These are phyloP conservation scores for Paraleonurus japonicus DNA, from an alignment of 257 asterid genomes.

Conservation along the genomic window DNA sequence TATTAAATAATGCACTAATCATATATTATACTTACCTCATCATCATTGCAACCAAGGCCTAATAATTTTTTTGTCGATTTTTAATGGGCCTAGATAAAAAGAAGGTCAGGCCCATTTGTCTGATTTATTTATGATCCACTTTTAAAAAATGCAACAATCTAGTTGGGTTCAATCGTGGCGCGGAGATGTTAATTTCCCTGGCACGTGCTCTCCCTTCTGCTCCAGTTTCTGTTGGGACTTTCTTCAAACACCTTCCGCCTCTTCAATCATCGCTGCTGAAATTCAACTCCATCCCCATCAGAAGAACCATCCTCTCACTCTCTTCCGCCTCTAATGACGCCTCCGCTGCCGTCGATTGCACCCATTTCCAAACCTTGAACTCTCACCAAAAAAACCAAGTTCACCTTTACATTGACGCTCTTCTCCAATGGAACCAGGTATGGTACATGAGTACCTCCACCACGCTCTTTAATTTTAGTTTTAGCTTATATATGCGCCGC, in stretches of 20 bases:
- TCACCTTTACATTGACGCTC: constrained; percentile 59
- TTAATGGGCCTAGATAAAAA: too few relatives aligned
- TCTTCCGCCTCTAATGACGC: constrained; percentile 23
- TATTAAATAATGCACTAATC: too few relatives aligned
- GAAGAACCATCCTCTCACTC: constrained; percentile 19
- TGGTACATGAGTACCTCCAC: neutral
- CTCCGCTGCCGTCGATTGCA: constrained; percentile 20
- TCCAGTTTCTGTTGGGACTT: constrained; percentile 45
- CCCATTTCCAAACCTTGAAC: constrained; percentile 46
- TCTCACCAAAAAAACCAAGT: constrained; percentile 61
- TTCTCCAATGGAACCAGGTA: constrained; percentile 96
- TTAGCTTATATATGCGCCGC: constrained; percentile 5
- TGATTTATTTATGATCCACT: neutral
- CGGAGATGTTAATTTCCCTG: constrained; percentile 37
- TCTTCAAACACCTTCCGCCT: constrained; percentile 59
- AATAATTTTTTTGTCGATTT: too few relatives aligned
- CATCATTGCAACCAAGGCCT: too few relatives aligned
- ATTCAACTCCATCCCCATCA: constrained; percentile 25
- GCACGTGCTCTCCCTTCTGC: constrained; percentile 20
- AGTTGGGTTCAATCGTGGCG: constrained; percentile 4
- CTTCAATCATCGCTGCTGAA: constrained; percentile 23
- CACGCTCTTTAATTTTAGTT: neutral
- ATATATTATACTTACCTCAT: too few relatives aligned
- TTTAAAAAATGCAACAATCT: neutral
- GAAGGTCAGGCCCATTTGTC: neutral